Evolutionary conservation across 176 grass and related monocot species (phyloP).

Genomic region (Avena sativa): DNA sequence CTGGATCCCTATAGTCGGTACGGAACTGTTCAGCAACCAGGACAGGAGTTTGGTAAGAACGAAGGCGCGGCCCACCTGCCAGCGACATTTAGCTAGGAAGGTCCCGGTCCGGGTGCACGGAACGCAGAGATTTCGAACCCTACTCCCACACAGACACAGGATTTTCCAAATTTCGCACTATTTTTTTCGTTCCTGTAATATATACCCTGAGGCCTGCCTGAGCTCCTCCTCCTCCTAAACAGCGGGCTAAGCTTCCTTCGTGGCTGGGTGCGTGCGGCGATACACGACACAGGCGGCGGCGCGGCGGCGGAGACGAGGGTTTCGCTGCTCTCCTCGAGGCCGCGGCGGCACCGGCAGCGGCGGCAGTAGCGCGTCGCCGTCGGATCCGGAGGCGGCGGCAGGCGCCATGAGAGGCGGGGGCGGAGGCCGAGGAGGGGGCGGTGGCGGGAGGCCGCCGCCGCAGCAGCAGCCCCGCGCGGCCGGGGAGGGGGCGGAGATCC

Average conservation of each 20-base stretch:
- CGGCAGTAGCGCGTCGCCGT: slow-evolving; percentile 24
- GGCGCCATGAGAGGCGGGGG: slow-evolving; percentile 53
- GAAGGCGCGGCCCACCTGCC: not conserved
- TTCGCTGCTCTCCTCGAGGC: slow-evolving; percentile 22
- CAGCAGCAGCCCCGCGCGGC: slow-evolving; percentile 28
- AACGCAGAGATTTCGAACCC: not conserved
- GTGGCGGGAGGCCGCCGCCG: slow-evolving; percentile 26
- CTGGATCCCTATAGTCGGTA: too few species aligned
- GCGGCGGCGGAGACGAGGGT: slow-evolving; percentile 54
- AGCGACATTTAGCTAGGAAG: not conserved
- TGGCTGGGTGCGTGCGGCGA: slow-evolving; percentile 22
- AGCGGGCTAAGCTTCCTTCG: not conserved
- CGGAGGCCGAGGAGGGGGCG: slow-evolving; percentile 44
- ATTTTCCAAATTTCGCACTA: not conserved
- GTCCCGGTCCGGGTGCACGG: not conserved
- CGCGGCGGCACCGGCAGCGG: slow-evolving; percentile 11
- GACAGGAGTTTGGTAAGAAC: not conserved
- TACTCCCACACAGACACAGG: not conserved
- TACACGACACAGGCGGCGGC: not conserved
- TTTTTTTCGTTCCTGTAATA: not conserved
- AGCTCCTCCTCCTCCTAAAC: not conserved
- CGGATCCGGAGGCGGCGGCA: slow-evolving; percentile 45
- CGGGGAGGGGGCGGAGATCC: slow-evolving; percentile 54
- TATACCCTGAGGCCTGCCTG: not conserved
- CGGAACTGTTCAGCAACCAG: too few species aligned